A percentile compares a stretch with the other conserved stretches of the same genome.
These are phyloP conservation scores for Termitomyces sp. DNA, from an alignment of 768 basidiomycete genomes.

Conservation along the genomic window DNA sequence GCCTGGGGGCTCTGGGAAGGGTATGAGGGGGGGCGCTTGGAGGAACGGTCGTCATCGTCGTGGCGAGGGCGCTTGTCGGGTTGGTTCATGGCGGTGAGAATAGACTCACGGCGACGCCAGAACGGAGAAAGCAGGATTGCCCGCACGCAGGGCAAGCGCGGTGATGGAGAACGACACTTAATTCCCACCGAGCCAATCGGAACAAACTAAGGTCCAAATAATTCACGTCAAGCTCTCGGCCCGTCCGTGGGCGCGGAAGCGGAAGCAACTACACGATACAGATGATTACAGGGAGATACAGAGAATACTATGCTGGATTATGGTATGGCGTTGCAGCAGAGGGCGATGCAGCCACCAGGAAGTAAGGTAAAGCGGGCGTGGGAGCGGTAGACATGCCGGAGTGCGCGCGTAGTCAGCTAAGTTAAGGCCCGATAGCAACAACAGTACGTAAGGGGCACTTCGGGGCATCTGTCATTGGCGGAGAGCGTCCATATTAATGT, in stretches of 20 bases:
- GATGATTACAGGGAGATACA: constrained; percentile 18
- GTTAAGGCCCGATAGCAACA: constrained; percentile 46
- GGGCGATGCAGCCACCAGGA: constrained; percentile 13
- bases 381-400: constrained; percentile 42
- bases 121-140: constrained; percentile 51
- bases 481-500: constrained; percentile 33
- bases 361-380: constrained; percentile 38
- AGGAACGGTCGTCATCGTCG: constrained; percentile 33
- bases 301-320: constrained; percentile 16
- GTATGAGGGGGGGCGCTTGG: constrained; percentile 17
- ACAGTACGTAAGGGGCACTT: constrained; percentile 43
- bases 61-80: constrained; percentile 43
- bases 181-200: constrained; percentile 67
- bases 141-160: constrained; percentile 61
- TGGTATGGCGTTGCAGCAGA: constrained; percentile 5
- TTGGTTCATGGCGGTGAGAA: constrained; percentile 46
- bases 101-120: constrained; percentile 40
- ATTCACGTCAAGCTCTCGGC: constrained; percentile 14
- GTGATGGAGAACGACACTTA: constrained; percentile 44
- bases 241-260: constrained; percentile 9
- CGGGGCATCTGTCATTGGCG: constrained; percentile 35
- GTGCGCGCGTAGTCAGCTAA: constrained; percentile 38
- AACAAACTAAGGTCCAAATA: constrained; percentile 36
- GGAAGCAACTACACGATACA: constrained; percentile 13
- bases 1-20: constrained; percentile 15